Conservation (phyloP, 768 basidiomycete genomes). For the Royoungia palumana region DNA sequence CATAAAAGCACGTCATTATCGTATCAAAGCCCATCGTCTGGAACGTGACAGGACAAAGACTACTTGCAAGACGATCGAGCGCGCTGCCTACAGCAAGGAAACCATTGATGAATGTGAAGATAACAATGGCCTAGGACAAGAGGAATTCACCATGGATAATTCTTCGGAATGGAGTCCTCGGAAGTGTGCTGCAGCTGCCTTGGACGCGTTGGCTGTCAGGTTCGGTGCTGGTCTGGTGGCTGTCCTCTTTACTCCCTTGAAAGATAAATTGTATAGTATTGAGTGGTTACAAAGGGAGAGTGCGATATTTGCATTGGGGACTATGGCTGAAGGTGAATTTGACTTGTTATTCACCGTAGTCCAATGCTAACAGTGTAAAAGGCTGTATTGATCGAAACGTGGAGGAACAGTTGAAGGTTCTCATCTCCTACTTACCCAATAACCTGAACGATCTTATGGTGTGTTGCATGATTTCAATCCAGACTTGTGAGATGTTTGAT, state of each 20-base stretch:
- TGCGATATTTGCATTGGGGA: conserved; percentile 92
- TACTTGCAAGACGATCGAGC: conserved; percentile 36
- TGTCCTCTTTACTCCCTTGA: conserved; percentile 83
- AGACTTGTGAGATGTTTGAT: neutral
- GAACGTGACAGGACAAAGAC: conserved; percentile 61
- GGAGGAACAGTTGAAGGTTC: conserved; percentile 86
- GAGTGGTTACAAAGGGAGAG: conserved; percentile 97
- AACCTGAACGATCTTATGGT: conserved; percentile 92
- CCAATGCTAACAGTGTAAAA: conserved; percentile 30
- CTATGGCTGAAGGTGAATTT: conserved; percentile 91
- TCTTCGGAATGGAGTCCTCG: conserved; percentile 98
- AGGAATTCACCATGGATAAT: conserved; percentile 89
- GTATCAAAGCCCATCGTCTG: conserved; percentile 77
- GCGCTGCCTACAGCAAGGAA: conserved; percentile 76
- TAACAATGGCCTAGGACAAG: conserved; percentile 81
- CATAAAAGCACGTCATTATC: conserved; percentile 94
- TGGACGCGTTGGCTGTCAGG: conserved; percentile 95
- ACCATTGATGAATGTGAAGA: conserved; percentile 83
- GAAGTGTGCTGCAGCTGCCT: conserved; percentile 96
- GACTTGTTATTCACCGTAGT: neutral
- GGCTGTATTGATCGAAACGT: conserved; percentile 97
- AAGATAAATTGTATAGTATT: conserved; percentile 86
- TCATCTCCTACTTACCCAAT: conserved; percentile 89
- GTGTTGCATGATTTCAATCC: conserved; percentile 12
- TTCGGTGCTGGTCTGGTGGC: conserved; percentile 85